Evolutionary conservation across 805 yeast genomes (phyloP), one percentile per base, ranked within the genome.

Genomic region (Citeromyces nyonsensis): DNA sequence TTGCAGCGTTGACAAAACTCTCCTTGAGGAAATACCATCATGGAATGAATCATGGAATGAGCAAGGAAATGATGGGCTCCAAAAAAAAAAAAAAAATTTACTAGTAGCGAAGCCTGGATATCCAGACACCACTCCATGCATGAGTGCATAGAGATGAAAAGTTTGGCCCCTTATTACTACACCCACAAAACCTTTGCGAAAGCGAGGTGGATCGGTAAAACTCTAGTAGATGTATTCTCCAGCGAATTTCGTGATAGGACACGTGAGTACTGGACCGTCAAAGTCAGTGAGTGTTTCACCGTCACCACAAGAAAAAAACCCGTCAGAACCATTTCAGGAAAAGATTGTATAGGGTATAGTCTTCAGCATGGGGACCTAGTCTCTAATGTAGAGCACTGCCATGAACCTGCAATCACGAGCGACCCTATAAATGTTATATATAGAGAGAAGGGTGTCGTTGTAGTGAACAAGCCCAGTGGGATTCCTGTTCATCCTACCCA

Each of bases 401-500:
- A 53, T 39, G 57, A 53, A 35, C 41, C 40, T 15, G 38, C 49
- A 5, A 29, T 13, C 6, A 26, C 27, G 6, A 11, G n/a, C 11
- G 18, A 12, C 30, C 20, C 40, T 11, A 14, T 32, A 11, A 26
- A 25, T 9, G 46, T 61, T 2, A 40, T 68, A 0, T 51, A 43
- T 40, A 55, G 63, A 36, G 59, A 61, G 37, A 47, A 45, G 3
- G 47, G 53, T 6, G 22, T 60, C 1, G 15, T 66, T 10, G 71
- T 69, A 15, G 58, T 67, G 2, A 51, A 63, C 39, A 69, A 69
- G 37, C 74, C 74, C 0, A 49, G 59, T 1, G 76, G 75, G 0
- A 48, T 67, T 2, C 73, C 75, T 1, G 66, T 70, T 1, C 76
- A 69, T 40, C 72, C 76, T 1, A 54, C 66, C 0, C 61, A 65